phyloP scores from a whole-genome alignment of 176 grass and related monocot species.

The Eleusine indica region DNA sequence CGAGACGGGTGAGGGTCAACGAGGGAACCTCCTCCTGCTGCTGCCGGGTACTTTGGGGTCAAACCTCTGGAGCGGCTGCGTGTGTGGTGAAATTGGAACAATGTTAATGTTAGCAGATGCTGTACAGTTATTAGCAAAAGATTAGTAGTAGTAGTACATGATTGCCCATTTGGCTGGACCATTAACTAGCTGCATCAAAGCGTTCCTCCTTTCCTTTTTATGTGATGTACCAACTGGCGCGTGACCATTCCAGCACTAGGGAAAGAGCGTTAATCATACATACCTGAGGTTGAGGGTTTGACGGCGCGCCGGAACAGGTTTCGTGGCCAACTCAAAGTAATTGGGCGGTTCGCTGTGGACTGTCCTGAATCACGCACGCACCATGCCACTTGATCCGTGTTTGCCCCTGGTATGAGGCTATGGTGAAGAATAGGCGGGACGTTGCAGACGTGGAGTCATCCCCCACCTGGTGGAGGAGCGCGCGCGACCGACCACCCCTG shows the following conservation, averaged over 20 bases:
- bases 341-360: no score
- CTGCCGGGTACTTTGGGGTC: no score
- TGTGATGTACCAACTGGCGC: neutral
- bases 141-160: neutral
- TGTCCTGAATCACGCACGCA: neutral
- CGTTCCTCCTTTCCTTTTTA: neutral
- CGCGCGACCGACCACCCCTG: no score
- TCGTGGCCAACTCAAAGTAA: neutral
- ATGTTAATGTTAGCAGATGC: neutral
- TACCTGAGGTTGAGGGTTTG: neutral
- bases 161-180: neutral
- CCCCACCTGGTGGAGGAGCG: neutral
- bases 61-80: no score
- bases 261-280: neutral
- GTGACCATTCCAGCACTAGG: neutral
- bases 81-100: neutral
- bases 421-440: neutral
- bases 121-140: neutral
- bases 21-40: neutral
- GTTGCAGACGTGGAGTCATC: neutral
- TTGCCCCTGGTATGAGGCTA: neutral
- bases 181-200: neutral
- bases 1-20: slow-evolving; percentile 35
- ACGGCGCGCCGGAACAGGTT: neutral
- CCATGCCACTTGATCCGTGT: neutral